Evolutionary conservation across 2,329 filamentous ascomycete species (phyloP).

Genomic region (Aspergillus sp.): DNA sequence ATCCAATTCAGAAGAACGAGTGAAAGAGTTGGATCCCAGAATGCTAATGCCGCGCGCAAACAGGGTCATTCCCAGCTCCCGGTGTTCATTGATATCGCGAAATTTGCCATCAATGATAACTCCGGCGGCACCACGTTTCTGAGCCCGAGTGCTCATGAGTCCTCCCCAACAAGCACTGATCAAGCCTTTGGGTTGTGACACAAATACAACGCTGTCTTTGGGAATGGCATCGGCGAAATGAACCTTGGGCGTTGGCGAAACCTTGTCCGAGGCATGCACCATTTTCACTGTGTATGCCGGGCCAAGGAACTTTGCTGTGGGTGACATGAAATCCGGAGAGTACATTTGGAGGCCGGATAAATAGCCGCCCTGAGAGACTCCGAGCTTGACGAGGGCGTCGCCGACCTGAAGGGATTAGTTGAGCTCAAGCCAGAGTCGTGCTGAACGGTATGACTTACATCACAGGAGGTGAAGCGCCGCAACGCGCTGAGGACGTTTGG

Average conservation of each 20-base stretch:
- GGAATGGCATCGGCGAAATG: conserved; percentile 43
- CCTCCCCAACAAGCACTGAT: conserved; percentile 44
- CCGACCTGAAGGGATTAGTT: conserved; percentile 27
- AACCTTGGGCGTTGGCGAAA: conserved; percentile 30
- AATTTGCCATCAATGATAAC: conserved; percentile 45
- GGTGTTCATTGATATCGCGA: conserved; percentile 39
- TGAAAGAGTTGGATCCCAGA: conserved; percentile 39
- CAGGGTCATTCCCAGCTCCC: conserved; percentile 30
- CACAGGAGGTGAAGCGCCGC: conserved; percentile 11
- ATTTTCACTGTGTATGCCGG: conserved; percentile 36
- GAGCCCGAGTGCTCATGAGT: conserved; percentile 41
- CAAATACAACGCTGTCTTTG: conserved; percentile 38
- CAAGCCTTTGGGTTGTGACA: conserved; percentile 38
- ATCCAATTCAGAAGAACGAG: conserved; percentile 37
- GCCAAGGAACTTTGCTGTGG: conserved; percentile 30
- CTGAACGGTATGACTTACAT: conserved; percentile 5
- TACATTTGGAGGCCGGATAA: conserved; percentile 38
- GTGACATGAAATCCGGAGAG: conserved; percentile 23
- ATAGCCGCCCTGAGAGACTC: conserved; percentile 37
- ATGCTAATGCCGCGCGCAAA: conserved; percentile 38
- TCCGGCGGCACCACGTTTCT: conserved; percentile 38
- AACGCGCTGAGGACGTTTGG: conserved; percentile 1
- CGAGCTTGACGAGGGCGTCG: conserved; percentile 40
- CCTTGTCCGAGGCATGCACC: conserved; percentile 36
- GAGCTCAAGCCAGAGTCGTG: not conserved